Base-by-base conservation (phyloP, 75 land plant genomes). In the Selaginella tamariscina region DNA sequence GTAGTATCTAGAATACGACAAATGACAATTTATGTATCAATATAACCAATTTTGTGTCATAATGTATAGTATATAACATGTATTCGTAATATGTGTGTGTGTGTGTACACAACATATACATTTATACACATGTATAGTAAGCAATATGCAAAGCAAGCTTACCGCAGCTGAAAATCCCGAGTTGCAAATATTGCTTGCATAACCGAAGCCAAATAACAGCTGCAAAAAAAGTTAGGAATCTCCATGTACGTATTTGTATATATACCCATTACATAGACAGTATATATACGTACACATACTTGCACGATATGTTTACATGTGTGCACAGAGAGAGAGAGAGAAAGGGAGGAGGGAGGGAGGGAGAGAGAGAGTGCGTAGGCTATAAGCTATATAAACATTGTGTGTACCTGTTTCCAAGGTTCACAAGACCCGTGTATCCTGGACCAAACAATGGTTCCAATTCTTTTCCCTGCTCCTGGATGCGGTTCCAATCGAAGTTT, bases 381-480 rank as follows among this genome's bases (percentile, higher is more conserved):
- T 32, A 24, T n/a, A n/a, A n/a, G 22, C 32, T 27, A 54, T 62
- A 54, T 30, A 44, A 2, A 54, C 21, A 65, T 27, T 27, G n/a
- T 27, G 18, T 30, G 31, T 78, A 95, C 99, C 99, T 95, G 75
- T 95, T 95, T 28, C 99, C 99, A 76, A 95, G 89, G 79, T 95
- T 95, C 56, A 84, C 75, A 78, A 95, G 92, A 55, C 99, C 99
- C 23, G 99, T 95, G 64, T 81, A 95, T 18, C 99, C 97, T 18
- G 99, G 93, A 55, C 99, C 99, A 82, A 77, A 84, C 18, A 95
- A 55, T 33, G 97, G 97, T 69, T 95, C 97, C 24, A 88, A 74
- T 33, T 95, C 99, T 68, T 88, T 84, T 56, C 97, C 97, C 76
- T 88, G 87, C 74, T 95, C 99, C 79, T 95, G 99, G n/a, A 95